phyloP scores from a whole-genome alignment of 1,284 basidiomycete genomes.

The Cryptococcus maquisensis region DNA sequence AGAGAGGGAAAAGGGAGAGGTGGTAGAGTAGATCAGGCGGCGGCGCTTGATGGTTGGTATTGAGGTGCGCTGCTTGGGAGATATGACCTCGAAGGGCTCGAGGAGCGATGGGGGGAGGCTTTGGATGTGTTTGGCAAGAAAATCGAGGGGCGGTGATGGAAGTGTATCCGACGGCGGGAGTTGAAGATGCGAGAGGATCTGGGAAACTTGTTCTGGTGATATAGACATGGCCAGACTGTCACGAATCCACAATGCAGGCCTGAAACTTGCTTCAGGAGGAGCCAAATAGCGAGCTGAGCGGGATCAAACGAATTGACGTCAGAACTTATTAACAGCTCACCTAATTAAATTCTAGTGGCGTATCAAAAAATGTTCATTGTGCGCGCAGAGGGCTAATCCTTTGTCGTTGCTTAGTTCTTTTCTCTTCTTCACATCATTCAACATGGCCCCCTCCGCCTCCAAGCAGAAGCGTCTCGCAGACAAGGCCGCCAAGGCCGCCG shows the following conservation, averaged over 20 bases:
- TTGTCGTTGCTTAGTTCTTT: not conserved
- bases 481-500: slow-evolving; percentile 67
- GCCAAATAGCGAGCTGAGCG: slow-evolving; percentile 1
- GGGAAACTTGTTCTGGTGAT: slow-evolving; percentile 20
- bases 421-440: slow-evolving; percentile 9
- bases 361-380: slow-evolving; percentile 2
- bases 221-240: slow-evolving; percentile 2
- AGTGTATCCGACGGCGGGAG: slow-evolving; percentile 15
- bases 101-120: slow-evolving; percentile 27
- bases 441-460: slow-evolving; percentile 49
- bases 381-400: not conserved
- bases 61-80: slow-evolving; percentile 28
- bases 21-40: slow-evolving; percentile 29
- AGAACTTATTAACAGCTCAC: slow-evolving; percentile 4
- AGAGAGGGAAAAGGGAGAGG: not conserved
- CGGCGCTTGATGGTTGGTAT: slow-evolving; percentile 39
- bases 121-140: slow-evolving; percentile 26
- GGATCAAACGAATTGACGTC: slow-evolving; percentile 24
- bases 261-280: not conserved
- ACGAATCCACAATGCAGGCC: not conserved
- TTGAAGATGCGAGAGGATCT: slow-evolving; percentile 26
- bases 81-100: slow-evolving; percentile 21
- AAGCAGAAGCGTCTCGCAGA: slow-evolving; percentile 74
- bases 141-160: slow-evolving; percentile 25
- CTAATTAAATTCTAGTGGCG: not conserved